Percentiles rank a stretch among this genome's conserved stretches.
phyloP scores from a whole-genome alignment of 768 basidiomycete species.

The Kondoa subrosea region DNA sequence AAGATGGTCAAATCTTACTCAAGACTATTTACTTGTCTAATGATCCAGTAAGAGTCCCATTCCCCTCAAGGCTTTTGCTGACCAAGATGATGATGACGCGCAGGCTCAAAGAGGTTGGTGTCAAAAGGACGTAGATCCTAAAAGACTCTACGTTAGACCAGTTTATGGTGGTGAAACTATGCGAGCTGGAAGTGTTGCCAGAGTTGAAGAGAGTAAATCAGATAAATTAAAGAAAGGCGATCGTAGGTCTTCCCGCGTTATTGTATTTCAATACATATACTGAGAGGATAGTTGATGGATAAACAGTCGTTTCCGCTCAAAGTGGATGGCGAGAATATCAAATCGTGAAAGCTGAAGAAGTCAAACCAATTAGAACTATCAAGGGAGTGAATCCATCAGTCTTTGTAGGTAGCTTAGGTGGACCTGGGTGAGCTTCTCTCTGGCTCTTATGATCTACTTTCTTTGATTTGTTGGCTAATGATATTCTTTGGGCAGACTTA shows the following conservation, averaged over 20 bases:
- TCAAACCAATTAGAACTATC: neutral
- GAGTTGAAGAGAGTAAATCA: neutral
- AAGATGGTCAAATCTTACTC: neutral
- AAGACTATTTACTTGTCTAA: neutral
- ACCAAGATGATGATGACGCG: no score
- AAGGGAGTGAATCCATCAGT: neutral
- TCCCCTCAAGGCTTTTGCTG: no score
- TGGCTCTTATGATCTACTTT: neutral
- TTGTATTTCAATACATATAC: neutral
- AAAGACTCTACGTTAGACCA: neutral
- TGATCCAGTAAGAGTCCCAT: neutral
- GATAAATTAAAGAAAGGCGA: neutral
- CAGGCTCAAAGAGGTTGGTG: neutral
- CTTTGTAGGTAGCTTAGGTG: neutral
- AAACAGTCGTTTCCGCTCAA: neutral
- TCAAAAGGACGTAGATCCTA: neutral
- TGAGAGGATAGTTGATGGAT: neutral
- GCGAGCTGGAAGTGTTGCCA: neutral
- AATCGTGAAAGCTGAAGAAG: neutral
- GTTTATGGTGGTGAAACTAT: neutral
- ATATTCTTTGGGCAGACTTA: neutral
- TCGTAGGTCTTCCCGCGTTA: no score
- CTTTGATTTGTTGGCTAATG: neutral
- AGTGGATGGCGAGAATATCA: neutral
- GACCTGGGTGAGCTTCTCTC: neutral